Conservation (phyloP, 345 rosid genomes). For the Populus simonii region DNA sequence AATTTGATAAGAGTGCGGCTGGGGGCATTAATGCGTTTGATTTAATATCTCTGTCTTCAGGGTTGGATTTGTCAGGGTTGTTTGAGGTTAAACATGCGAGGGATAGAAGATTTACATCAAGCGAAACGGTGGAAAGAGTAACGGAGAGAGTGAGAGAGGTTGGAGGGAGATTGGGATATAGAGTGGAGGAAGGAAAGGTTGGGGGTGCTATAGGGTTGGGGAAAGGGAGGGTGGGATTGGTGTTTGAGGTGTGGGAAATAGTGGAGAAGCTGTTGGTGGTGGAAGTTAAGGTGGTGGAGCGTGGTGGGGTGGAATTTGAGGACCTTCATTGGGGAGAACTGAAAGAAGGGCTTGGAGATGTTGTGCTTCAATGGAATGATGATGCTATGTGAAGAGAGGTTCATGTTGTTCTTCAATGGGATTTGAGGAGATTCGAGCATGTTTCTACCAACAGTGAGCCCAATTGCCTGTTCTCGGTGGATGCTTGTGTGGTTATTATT, state of each 20-base stretch:
- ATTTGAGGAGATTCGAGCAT: neutral
- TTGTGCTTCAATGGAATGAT: constrained; percentile 59
- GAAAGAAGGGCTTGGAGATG: constrained; percentile 55
- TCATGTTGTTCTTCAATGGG: neutral
- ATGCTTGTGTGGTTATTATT: neutral
- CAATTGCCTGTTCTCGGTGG: neutral
- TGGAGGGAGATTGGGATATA: constrained; percentile 66
- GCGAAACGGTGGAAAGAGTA: constrained; percentile 44
- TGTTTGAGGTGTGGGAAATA: constrained; percentile 50
- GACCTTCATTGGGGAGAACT: constrained; percentile 63
- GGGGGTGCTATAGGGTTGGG: constrained; percentile 57
- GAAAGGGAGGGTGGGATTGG: constrained; percentile 47
- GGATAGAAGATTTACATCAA: constrained; percentile 62
- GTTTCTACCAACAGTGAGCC: neutral
- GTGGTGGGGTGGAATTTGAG: constrained; percentile 52
- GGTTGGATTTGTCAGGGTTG: constrained; percentile 66
- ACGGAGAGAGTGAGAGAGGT: constrained; percentile 52
- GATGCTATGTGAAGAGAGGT: constrained; percentile 3
- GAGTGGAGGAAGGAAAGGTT: constrained; percentile 54
- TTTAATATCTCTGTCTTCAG: constrained; percentile 64
- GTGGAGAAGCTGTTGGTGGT: constrained; percentile 48
- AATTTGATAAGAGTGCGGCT: constrained; percentile 2
- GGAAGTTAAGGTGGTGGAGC: constrained; percentile 52
- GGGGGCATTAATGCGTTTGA: constrained; percentile 61
- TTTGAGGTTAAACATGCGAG: constrained; percentile 43